These are phyloP conservation scores for Hericium erinaceus DNA, from an alignment of 768 basidiomycete species.

Conservation along the genomic window DNA sequence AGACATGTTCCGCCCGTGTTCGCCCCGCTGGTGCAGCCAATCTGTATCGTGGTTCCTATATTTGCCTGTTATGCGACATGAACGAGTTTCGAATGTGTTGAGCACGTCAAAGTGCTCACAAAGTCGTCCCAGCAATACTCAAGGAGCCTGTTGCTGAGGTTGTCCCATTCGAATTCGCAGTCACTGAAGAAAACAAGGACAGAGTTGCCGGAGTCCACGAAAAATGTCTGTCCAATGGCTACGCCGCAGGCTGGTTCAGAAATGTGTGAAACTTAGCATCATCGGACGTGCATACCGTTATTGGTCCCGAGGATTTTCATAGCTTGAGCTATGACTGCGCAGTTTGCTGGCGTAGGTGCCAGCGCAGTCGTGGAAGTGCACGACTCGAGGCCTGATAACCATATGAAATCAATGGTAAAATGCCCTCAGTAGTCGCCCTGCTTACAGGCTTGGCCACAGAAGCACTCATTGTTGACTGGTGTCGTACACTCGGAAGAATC, in stretches of 20 bases:
- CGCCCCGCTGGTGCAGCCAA: neutral
- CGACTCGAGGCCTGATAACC: neutral
- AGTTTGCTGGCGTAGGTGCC: neutral
- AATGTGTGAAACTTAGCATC: neutral
- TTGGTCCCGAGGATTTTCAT: neutral
- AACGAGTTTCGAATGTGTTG: neutral
- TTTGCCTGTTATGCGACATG: neutral
- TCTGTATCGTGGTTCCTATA: neutral
- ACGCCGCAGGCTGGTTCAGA: neutral
- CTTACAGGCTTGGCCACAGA: neutral
- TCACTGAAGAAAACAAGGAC: neutral
- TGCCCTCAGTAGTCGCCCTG: neutral
- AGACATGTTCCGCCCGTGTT: neutral
- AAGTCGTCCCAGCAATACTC: conserved; percentile 2
- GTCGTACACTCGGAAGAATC: neutral
- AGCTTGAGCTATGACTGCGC: neutral
- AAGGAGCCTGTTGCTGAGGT: neutral
- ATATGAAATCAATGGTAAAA: too few species aligned
- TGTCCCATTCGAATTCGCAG: conserved; percentile 1
- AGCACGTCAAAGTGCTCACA: neutral
- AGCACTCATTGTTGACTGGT: neutral
- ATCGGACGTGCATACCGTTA: neutral
- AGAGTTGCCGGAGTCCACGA: neutral
- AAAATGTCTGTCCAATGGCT: conserved; percentile 2
- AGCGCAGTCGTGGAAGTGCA: neutral